These are phyloP conservation scores for Lepidium africanum DNA, from an alignment of 345 rosid species.

Conservation along the genomic window DNA sequence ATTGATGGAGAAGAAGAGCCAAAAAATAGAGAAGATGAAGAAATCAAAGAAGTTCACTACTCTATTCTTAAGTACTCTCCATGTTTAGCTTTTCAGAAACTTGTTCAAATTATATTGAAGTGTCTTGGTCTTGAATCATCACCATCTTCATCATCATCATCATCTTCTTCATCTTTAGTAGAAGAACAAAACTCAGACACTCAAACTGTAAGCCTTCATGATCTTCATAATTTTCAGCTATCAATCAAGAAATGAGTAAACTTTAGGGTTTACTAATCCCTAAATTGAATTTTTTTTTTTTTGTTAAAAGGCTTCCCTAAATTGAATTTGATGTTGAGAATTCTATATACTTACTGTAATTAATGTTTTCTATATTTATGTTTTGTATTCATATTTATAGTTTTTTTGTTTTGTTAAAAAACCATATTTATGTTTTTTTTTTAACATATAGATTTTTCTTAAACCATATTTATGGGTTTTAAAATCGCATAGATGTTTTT, in stretches of 20 bases:
- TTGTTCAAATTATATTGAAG: conserved; percentile 18
- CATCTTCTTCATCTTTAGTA: conserved; percentile 4
- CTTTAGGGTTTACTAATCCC: not conserved
- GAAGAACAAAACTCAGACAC: not conserved
- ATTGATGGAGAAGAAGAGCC: conserved; percentile 21
- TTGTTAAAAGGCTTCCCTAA: too few species aligned
- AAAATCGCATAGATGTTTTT: too few species aligned
- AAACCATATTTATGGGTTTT: too few species aligned
- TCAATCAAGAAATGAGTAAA: not conserved
- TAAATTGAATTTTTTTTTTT: not conserved
- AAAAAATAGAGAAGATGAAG: conserved; percentile 12
- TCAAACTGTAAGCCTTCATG: conserved; percentile 17
- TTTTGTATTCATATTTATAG: too few species aligned
- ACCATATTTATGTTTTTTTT: too few species aligned
- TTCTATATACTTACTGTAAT: too few species aligned
- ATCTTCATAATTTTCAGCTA: not conserved
- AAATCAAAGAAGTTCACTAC: conserved; percentile 9
- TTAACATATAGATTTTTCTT: too few species aligned
- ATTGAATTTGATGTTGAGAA: too few species aligned
- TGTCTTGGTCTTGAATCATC: conserved; percentile 24
- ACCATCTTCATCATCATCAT: not conserved
- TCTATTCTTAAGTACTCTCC: conserved; percentile 22
- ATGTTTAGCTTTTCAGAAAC: conserved; percentile 16
- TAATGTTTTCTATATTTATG: too few species aligned
- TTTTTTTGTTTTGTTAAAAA: too few species aligned